Evolutionary conservation across 2,329 filamentous ascomycete genomes (phyloP).

Genomic region (Phyllosticta citriasiana): DNA sequence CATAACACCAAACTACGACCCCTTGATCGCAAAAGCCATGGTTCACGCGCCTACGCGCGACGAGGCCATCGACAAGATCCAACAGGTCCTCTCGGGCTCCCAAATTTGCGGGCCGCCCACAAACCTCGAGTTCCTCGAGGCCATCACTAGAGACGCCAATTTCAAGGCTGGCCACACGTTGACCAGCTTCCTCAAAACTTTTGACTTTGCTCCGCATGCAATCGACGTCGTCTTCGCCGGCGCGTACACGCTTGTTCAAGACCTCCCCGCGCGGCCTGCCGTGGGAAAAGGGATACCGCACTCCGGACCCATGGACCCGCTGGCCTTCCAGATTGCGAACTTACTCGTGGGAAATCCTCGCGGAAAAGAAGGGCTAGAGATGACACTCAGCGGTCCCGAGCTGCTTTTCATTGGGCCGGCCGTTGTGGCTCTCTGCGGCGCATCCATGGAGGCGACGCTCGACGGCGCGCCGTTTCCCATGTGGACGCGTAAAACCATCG

Average conservation of each 20-base stretch:
- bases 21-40: slow-evolving; percentile 50
- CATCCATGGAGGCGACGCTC: slow-evolving; percentile 41
- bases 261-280: slow-evolving; percentile 46
- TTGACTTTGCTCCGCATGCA: slow-evolving; percentile 39
- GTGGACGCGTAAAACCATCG: slow-evolving; percentile 45
- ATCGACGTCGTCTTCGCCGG: slow-evolving; percentile 49
- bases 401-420: slow-evolving; percentile 46
- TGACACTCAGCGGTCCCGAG: slow-evolving; percentile 51
- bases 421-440: slow-evolving; percentile 47
- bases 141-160: slow-evolving; percentile 36
- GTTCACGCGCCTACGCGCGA: slow-evolving; percentile 36
- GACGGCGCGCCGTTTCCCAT: slow-evolving; percentile 42
- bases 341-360: slow-evolving; percentile 47
- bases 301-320: slow-evolving; percentile 51
- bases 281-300: slow-evolving; percentile 50
- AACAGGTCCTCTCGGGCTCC: slow-evolving; percentile 34
- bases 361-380: slow-evolving; percentile 46
- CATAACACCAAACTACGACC: slow-evolving; percentile 50
- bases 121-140: slow-evolving; percentile 47
- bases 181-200: slow-evolving; percentile 46
- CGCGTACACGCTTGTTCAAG: slow-evolving; percentile 49
- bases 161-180: slow-evolving; percentile 44
- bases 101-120: slow-evolving; percentile 45
- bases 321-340: slow-evolving; percentile 51
- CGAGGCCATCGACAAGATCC: slow-evolving; percentile 37